phyloP scores from a whole-genome alignment of 2,329 filamentous ascomycete species.

The Drechmeria coniospora region DNA sequence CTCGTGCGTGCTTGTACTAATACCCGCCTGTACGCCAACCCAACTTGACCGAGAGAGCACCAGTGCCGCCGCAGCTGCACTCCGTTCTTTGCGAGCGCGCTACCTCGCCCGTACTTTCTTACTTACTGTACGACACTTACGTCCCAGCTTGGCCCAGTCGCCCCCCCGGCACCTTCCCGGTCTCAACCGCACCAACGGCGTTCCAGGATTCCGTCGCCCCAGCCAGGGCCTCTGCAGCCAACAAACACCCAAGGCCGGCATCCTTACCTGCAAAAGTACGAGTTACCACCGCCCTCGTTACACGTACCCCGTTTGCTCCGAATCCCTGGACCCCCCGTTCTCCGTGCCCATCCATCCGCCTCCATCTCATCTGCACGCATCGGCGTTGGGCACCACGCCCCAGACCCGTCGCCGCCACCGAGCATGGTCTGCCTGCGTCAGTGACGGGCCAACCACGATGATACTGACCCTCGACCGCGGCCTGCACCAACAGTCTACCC shows the following conservation, averaged over 20 bases:
- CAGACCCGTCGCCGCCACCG: conserved; percentile 6
- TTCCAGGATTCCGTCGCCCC: conserved; percentile 3
- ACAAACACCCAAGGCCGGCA: conserved; percentile 1
- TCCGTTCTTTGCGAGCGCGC: too few species aligned
- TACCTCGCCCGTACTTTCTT: too few species aligned
- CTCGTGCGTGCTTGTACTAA: too few species aligned
- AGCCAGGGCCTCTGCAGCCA: conserved; percentile 2
- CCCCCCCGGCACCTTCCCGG: background rate
- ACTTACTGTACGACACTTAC: too few species aligned
- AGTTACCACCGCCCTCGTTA: too few species aligned
- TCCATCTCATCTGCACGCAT: background rate
- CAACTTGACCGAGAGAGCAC: too few species aligned
- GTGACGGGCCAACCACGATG: conserved; percentile 21
- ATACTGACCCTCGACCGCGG: conserved; percentile 11
- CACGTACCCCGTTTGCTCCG: background rate
- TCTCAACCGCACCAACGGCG: conserved; percentile 2
- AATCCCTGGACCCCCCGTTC: too few species aligned
- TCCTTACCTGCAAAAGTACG: too few species aligned
- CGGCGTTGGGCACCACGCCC: conserved; percentile 2
- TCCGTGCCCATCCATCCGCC: too few species aligned
- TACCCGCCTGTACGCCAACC: too few species aligned
- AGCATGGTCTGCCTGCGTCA: conserved; percentile 8
- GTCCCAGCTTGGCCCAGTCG: conserved; percentile 3
- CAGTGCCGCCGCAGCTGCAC: too few species aligned
- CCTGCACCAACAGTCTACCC: conserved; percentile 13